Evolutionary conservation across 192 early-diverging fungal genomes (phyloP).

Genomic region (Coemansia sp.): DNA sequence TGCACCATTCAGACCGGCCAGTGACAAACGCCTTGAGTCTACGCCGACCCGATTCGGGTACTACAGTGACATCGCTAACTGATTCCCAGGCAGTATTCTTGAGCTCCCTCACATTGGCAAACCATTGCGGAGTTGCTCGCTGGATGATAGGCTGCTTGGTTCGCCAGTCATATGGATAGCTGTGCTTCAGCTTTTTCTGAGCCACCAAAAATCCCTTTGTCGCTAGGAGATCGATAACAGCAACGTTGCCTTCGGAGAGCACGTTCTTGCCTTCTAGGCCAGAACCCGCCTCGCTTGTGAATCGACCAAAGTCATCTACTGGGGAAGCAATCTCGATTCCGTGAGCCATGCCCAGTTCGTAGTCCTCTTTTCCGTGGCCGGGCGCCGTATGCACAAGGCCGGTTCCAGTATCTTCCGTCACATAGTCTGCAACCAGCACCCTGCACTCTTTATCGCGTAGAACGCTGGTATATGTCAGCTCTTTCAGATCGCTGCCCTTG

Average conservation of each 20-base stretch:
- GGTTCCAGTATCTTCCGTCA: conserved; percentile 71
- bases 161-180: conserved; percentile 85
- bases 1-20: conserved; percentile 78
- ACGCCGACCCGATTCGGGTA: conserved; percentile 62
- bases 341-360: conserved; percentile 59
- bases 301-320: conserved; percentile 69
- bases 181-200: conserved; percentile 62
- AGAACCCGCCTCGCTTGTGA: conserved; percentile 64
- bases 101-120: conserved; percentile 68
- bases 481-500: conserved; percentile 56
- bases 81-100: conserved; percentile 63
- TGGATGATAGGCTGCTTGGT: conserved; percentile 77
- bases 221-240: conserved; percentile 60
- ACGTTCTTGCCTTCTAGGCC: conserved; percentile 64
- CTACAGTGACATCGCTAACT: conserved; percentile 55
- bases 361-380: conserved; percentile 83
- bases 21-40: conserved; percentile 66
- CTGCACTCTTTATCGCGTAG: conserved; percentile 50
- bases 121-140: conserved; percentile 83
- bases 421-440: conserved; percentile 67
- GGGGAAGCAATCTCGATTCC: conserved; percentile 68
- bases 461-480: conserved; percentile 59
- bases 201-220: conserved; percentile 46
- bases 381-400: conserved; percentile 84
- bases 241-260: conserved; percentile 59